These are phyloP conservation scores for Thalassiosira livingstoniorum DNA, from an alignment of 352 stramenopile species.

Conservation along the genomic window DNA sequence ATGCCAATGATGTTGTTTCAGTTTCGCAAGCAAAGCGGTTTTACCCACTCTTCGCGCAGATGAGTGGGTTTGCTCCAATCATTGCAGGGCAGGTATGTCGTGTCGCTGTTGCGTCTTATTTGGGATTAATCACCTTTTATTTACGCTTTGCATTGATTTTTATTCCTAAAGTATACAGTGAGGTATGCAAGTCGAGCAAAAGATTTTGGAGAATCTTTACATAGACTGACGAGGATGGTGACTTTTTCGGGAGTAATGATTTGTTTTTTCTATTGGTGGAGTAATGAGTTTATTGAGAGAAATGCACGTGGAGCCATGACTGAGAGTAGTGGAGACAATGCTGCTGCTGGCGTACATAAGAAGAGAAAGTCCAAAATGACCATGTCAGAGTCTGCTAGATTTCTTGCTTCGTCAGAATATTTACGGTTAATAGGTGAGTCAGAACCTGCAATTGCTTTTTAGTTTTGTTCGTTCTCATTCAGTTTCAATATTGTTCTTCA, in stretches of 20 bases:
- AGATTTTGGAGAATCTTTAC: slow-evolving; percentile 75
- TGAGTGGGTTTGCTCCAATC: slow-evolving; percentile 83
- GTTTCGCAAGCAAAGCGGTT: slow-evolving; percentile 88
- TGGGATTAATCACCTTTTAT: no score
- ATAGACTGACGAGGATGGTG: slow-evolving; percentile 74
- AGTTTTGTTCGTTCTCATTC: no score
- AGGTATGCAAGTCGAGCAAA: slow-evolving; percentile 72
- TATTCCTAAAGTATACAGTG: slow-evolving; percentile 81
- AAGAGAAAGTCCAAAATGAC: slow-evolving; percentile 85
- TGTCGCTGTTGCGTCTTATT: no score
- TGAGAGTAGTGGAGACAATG: neutral
- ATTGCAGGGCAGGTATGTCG: slow-evolving; percentile 82
- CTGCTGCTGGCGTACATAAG: slow-evolving; percentile 3
- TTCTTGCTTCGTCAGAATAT: slow-evolving; percentile 86
- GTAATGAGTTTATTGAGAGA: slow-evolving; percentile 68
- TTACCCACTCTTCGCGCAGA: slow-evolving; percentile 89
- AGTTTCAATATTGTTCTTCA: no score
- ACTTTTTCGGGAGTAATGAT: slow-evolving; percentile 82
- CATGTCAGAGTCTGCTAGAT: slow-evolving; percentile 80
- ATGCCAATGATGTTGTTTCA: slow-evolving; percentile 89
- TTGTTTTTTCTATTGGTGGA: slow-evolving; percentile 82
- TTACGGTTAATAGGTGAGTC: slow-evolving; percentile 86
- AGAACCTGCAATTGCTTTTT: no score
- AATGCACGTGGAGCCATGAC: slow-evolving; percentile 19
- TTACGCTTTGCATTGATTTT: no score